phyloP scores from a whole-genome alignment of 371 early-diverging fungal species.

The Entomophthora muscae region DNA sequence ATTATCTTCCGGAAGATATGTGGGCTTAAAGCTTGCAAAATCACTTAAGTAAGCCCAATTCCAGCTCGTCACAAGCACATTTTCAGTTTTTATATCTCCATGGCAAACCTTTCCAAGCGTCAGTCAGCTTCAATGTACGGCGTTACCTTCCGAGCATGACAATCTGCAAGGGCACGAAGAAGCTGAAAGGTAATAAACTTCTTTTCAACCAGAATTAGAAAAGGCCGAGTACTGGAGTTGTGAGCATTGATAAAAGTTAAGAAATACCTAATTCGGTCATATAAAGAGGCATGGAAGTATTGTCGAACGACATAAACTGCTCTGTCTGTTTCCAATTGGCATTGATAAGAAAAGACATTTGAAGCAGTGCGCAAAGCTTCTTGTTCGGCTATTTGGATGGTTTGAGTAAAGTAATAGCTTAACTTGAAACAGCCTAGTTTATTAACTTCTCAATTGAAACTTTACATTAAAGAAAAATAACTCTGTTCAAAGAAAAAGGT shows the following conservation, averaged over 20 bases:
- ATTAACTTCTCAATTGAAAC: too few relatives aligned
- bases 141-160: constrained; percentile 43
- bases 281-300: constrained; percentile 70
- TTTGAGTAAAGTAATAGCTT: too few relatives aligned
- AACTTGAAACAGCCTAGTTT: too few relatives aligned
- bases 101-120: constrained; percentile 39
- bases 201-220: constrained; percentile 66
- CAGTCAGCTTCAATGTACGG: neutral
- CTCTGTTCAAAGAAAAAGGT: too few relatives aligned
- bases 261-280: constrained; percentile 75
- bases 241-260: neutral
- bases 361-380: constrained; percentile 41
- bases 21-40: constrained; percentile 81
- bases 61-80: constrained; percentile 81
- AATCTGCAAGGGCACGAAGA: constrained; percentile 51
- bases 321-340: constrained; percentile 69
- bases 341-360: constrained; percentile 60
- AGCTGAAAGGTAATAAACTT: constrained; percentile 88
- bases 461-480: too few relatives aligned
- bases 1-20: constrained; percentile 82
- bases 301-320: constrained; percentile 81
- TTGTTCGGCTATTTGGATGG: constrained; percentile 53
- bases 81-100: constrained; percentile 84
- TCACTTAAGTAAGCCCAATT: constrained; percentile 81
- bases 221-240: constrained; percentile 67